Evolutionary conservation across 2,329 filamentous ascomycete genomes (phyloP).

Genomic region (Talaromyces sp.): DNA sequence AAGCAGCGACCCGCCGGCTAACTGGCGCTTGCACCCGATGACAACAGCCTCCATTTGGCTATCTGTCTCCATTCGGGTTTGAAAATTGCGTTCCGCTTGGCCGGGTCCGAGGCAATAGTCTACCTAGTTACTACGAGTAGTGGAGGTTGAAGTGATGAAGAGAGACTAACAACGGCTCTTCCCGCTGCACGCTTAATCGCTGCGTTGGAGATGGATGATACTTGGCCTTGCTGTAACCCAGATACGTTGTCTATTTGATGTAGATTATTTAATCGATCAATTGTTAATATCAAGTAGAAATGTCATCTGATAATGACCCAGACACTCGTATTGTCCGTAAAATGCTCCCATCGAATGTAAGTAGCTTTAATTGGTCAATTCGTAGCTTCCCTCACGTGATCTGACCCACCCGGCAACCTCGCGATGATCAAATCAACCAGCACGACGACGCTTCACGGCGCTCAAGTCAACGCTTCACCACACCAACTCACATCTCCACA

Average conservation of each 20-base stretch:
- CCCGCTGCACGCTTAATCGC: slow-evolving; percentile 1
- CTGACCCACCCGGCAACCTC: slow-evolving; percentile 10
- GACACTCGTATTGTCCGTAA: neutral
- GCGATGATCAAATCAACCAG: slow-evolving; percentile 20
- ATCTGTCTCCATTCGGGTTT: neutral
- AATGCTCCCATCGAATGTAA: neutral
- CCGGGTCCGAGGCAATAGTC: neutral
- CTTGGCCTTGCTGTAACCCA: neutral
- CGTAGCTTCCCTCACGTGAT: neutral
- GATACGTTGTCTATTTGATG: no score
- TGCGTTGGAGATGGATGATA: neutral
- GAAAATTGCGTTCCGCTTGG: neutral
- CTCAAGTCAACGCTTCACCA: slow-evolving; percentile 18
- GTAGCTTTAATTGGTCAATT: neutral
- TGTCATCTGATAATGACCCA: neutral
- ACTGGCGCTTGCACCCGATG: neutral
- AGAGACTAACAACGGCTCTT: neutral
- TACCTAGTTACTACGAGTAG: no score
- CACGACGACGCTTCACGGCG: neutral
- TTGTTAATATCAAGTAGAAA: no score
- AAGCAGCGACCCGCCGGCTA: slow-evolving; percentile 15
- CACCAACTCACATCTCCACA: slow-evolving; percentile 26
- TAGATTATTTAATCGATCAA: no score
- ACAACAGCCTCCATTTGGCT: neutral
- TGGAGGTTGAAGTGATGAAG: neutral